Evolutionary conservation across 805 yeast genomes (phyloP), one percentile per base, ranked within the genome.

Genomic region (Ogataea kodamae): DNA sequence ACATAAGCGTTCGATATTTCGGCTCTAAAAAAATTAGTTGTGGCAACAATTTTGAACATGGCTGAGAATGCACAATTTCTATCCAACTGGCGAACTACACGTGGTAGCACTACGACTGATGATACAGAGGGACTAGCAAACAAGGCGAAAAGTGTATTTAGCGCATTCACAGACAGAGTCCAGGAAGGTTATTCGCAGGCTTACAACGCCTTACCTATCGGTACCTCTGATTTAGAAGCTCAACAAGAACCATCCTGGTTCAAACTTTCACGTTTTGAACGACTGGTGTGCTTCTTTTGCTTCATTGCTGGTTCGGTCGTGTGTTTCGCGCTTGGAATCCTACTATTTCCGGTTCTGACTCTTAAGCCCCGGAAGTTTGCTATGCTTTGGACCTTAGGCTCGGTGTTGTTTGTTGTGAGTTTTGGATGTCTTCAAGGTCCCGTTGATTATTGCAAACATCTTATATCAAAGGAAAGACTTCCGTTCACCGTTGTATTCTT

Each of bases 401-500:
- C 95, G 2, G 54, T 92, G 9, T 61, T 92, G 27, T 90, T 92
- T 60, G 85, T 92, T 12, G 55, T 85, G 5, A 85, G 96, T 21
- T 92, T 92, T 62, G 97, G 96, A 2, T 76, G 87, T 12, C 63
- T 90, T 14, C 96, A 88, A 64, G 98, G 98, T 0, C 97, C 97
- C 0, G 68, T 76, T n/a, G 78, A 80, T 21, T 92, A 87, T 55
- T 42, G 76, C 25, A 65, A 67, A 29, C 97, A 90, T 55, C 68
- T 92, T 42, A 57, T 82, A 5, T 80, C 95, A 3, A 70, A 73
- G 22, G 82, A 78, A 31, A 71, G 98, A 46, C 64, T 90, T 27
- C 78, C 89, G 26, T 90, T 92, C 57, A 79, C 96, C 0, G 45
- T 72, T 8, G 77, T 87, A 23, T 90, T 87, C 59, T 83, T 90